A percentile compares a stretch with the other conserved stretches of the same genome.
These are phyloP conservation scores for Saccharomycopsis fodiens DNA, from an alignment of 805 yeast genomes.

Conservation along the genomic window DNA sequence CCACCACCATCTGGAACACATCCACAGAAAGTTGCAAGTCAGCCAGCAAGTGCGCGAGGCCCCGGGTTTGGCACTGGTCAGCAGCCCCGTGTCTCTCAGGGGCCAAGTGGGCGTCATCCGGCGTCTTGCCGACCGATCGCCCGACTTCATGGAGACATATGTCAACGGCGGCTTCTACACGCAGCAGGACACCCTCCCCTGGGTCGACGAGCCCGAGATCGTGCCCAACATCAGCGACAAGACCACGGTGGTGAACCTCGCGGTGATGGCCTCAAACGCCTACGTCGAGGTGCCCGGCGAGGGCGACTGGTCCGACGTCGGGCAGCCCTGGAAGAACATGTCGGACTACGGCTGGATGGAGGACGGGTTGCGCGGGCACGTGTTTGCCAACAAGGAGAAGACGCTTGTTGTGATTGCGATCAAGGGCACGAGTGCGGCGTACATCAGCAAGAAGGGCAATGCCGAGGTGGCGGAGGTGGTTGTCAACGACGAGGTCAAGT, in stretches of 20 bases:
- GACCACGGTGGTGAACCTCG: conserved; percentile 66
- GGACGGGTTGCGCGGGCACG: conserved; percentile 84
- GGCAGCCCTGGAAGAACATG: conserved; percentile 41
- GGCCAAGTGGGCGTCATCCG: conserved; percentile 21
- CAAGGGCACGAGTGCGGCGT: conserved; percentile 89
- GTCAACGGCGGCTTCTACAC: conserved; percentile 30
- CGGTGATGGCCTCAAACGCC: conserved; percentile 85
- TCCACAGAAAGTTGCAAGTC: conserved; percentile 45
- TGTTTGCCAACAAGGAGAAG: conserved; percentile 59
- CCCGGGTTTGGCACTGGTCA: conserved; percentile 33
- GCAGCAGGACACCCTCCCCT: conserved; percentile 38
- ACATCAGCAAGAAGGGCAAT: conserved; percentile 32
- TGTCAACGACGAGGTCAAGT: background rate
- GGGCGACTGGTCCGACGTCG: conserved; percentile 84
- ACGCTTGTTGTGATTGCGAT: conserved; percentile 64
- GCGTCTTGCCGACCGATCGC: conserved; percentile 41
- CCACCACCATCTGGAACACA: conserved; percentile 49
- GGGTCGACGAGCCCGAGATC: conserved; percentile 49
- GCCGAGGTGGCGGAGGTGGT: conserved; percentile 1
- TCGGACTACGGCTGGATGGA: conserved; percentile 77
- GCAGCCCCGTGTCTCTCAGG: conserved; percentile 23
- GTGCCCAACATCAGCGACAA: conserved; percentile 75
- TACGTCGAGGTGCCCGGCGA: conserved; percentile 69
- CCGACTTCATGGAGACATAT: conserved; percentile 61
- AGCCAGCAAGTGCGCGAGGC: conserved; percentile 24